Conservation (phyloP, 1,284 basidiomycete genomes). For the Polyporus tsugae region DNA sequence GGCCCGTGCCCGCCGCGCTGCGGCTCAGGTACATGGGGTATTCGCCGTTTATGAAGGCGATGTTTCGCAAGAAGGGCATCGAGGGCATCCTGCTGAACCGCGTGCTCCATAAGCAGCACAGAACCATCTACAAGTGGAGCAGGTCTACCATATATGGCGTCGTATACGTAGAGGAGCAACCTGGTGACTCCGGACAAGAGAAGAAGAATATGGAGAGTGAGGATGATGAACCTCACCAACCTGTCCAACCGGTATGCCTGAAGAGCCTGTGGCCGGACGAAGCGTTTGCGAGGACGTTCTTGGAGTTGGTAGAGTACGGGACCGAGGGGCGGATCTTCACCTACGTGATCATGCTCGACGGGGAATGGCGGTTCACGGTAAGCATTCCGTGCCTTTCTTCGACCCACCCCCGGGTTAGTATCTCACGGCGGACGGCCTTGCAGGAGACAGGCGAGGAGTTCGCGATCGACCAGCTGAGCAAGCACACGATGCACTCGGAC, state of each 20-base stretch:
- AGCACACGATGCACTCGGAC: constrained; percentile 61
- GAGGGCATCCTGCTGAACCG: constrained; percentile 49
- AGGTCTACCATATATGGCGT: constrained; percentile 48
- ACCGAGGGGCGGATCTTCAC: constrained; percentile 53
- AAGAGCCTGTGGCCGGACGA: constrained; percentile 7
- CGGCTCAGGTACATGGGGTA: constrained; percentile 57
- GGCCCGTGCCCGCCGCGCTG: constrained; percentile 53
- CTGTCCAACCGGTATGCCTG: background rate
- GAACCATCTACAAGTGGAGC: constrained; percentile 53
- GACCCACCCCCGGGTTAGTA: too few species aligned
- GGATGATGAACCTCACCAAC: constrained; percentile 13
- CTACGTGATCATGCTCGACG: constrained; percentile 56
- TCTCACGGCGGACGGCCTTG: background rate
- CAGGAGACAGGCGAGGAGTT: constrained; percentile 58
- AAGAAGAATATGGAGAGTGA: background rate
- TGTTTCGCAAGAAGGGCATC: constrained; percentile 50
- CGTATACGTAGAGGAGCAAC: constrained; percentile 29
- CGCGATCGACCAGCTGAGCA: constrained; percentile 55
- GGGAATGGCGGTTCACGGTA: constrained; percentile 53
- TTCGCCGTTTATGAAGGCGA: constrained; percentile 50
- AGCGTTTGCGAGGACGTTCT: constrained; percentile 49
- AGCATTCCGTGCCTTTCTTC: constrained; percentile 1
- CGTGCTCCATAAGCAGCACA: constrained; percentile 53
- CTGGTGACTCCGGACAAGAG: too few species aligned
- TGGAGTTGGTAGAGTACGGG: constrained; percentile 53